Conservation (phyloP, 2,329 filamentous ascomycete genomes). For the Corinectria fuckeliana region DNA sequence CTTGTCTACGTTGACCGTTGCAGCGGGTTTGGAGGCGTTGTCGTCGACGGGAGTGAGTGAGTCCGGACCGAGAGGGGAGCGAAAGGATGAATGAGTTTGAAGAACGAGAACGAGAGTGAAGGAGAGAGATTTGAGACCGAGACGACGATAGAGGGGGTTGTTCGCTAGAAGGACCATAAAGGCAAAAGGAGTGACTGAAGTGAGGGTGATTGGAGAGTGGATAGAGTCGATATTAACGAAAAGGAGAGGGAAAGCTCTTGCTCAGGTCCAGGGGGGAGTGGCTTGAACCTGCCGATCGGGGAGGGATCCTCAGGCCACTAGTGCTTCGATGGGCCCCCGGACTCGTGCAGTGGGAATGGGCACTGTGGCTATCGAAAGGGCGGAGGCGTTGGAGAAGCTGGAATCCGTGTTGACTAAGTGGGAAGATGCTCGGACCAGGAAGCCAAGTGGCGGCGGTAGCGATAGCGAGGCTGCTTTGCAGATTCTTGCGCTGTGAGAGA, state of each 20-base stretch:
- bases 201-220: constrained; percentile 48
- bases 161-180: constrained; percentile 33
- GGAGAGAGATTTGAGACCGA: constrained; percentile 23
- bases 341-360: constrained; percentile 27
- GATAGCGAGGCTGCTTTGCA: constrained; percentile 10
- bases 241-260: constrained; percentile 45
- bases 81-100: constrained; percentile 16
- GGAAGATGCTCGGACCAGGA: background rate
- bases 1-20: constrained; percentile 17
- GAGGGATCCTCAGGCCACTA: constrained; percentile 44
- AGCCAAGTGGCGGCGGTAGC: background rate
- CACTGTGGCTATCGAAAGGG: constrained; percentile 20
- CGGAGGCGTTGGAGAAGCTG: background rate
- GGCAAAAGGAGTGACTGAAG: constrained; percentile 50
- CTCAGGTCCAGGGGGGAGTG: constrained; percentile 38
- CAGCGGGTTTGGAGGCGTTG: constrained; percentile 13
- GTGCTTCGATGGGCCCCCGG: constrained; percentile 34
- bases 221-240: constrained; percentile 47
- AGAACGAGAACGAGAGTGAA: constrained; percentile 19
- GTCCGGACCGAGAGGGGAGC: background rate
- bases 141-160: constrained; percentile 30
- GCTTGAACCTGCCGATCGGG: constrained; percentile 45
- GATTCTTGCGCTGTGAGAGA: constrained; percentile 4
- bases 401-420: background rate
- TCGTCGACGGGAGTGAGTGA: constrained; percentile 16